Evolutionary conservation across 1,284 basidiomycete species (phyloP).

Genomic region (Cystobasidium pallidum): DNA sequence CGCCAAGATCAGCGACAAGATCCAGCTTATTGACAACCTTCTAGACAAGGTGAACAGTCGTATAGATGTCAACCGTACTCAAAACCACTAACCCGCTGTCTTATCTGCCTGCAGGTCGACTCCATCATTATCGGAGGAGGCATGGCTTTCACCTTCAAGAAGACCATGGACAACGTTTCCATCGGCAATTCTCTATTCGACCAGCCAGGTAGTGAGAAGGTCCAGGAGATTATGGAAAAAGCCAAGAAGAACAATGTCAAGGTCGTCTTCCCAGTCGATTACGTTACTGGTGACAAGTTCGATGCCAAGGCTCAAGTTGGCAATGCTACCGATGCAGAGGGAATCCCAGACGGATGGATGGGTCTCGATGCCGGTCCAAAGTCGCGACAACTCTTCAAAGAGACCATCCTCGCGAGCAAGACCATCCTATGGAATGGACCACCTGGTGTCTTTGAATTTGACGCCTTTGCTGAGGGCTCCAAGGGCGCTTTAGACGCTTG

Average conservation of each 20-base stretch:
- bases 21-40: conserved; percentile 98
- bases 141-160: conserved; percentile 99
- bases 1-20: conserved; percentile 99
- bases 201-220: conserved; percentile 84
- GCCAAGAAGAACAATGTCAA: conserved; percentile 92
- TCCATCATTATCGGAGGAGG: conserved; percentile 96
- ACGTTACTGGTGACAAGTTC: conserved; percentile 92
- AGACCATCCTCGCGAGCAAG: conserved; percentile 84
- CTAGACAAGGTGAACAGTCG: conserved; percentile 71
- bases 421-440: conserved; percentile 99
- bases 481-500: conserved; percentile 81
- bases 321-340: conserved; percentile 74
- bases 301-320: conserved; percentile 84
- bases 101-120: conserved; percentile 64
- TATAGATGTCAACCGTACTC: conserved; percentile 52
- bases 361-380: conserved; percentile 81
- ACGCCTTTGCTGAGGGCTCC: conserved; percentile 84
- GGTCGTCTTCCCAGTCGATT: conserved; percentile 94
- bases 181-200: conserved; percentile 97
- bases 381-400: conserved; percentile 75
- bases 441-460: conserved; percentile 97
- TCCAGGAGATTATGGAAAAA: conserved; percentile 81
- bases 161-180: conserved; percentile 78
- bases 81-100: conserved; percentile 59
- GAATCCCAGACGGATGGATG: conserved; percentile 93